Evolutionary conservation across 78 protist genomes (phyloP).

Genomic region (Isochrysis galbana): DNA sequence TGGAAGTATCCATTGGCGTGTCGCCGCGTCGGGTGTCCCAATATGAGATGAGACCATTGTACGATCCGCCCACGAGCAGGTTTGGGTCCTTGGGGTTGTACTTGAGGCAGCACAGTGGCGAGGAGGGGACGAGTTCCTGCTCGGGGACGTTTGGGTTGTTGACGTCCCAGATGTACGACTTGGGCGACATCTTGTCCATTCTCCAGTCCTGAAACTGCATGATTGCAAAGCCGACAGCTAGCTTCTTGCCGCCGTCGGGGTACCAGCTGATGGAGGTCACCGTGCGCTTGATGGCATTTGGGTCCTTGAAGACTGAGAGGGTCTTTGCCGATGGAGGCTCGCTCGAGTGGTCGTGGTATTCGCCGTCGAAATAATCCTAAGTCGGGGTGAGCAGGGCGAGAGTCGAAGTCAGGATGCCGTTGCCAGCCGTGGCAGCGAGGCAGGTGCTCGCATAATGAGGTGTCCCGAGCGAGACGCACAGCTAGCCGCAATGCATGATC

Average conservation of each 20-base stretch:
- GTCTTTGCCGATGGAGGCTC: conserved; percentile 75
- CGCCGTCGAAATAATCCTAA: conserved; percentile 60
- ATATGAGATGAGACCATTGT: conserved; percentile 71
- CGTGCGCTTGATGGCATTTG: conserved; percentile 52
- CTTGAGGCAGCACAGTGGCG: conserved; percentile 71
- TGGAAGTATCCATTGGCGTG: conserved; percentile 33
- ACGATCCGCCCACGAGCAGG: conserved; percentile 77
- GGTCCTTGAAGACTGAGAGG: conserved; percentile 72
- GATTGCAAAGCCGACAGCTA: conserved; percentile 77
- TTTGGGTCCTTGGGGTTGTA: conserved; percentile 79
- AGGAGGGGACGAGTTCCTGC: conserved; percentile 60
- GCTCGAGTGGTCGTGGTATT: conserved; percentile 19
- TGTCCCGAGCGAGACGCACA: no score
- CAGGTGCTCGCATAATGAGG: no score
- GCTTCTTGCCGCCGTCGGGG: conserved; percentile 60
- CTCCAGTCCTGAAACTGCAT: conserved; percentile 62
- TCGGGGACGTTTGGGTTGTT: conserved; percentile 77
- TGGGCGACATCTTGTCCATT: background rate
- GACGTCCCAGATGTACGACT: conserved; percentile 81
- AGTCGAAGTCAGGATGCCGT: no score
- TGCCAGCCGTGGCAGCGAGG: no score
- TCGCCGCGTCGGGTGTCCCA: conserved; percentile 68
- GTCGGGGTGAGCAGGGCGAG: background rate
- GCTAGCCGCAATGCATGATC: no score
- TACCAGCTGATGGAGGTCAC: conserved; percentile 67